Conservation (phyloP, 371 early-diverging fungal genomes). For the Lichtheimia corymbifera region DNA sequence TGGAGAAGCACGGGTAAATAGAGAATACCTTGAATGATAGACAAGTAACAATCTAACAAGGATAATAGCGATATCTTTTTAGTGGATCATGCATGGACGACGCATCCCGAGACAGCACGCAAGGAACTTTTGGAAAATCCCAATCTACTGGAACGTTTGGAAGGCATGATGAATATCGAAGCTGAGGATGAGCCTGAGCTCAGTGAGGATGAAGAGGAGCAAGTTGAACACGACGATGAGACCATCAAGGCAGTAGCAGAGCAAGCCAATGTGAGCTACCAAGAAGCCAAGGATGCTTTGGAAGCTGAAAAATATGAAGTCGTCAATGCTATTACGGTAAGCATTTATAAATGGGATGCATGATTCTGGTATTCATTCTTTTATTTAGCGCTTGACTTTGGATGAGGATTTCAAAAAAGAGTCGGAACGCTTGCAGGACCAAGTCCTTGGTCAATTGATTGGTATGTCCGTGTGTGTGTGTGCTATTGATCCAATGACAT, state of each 20-base stretch:
- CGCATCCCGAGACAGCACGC: constrained; percentile 56
- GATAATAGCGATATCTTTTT: constrained; percentile 60
- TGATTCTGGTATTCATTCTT: background rate
- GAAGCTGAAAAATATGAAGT: constrained; percentile 61
- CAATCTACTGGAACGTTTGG: constrained; percentile 62
- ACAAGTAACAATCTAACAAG: background rate
- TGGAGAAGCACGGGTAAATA: constrained; percentile 57
- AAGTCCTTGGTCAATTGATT: constrained; percentile 41
- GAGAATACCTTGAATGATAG: background rate
- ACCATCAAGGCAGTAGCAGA: constrained; percentile 57
- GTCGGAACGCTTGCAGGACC: constrained; percentile 41
- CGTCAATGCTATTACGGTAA: constrained; percentile 68
- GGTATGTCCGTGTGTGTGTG: constrained; percentile 21
- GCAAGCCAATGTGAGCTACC: constrained; percentile 60
- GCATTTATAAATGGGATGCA: background rate
- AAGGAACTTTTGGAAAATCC: constrained; percentile 55
- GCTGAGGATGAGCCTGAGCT: constrained; percentile 41
- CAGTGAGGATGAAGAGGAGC: constrained; percentile 34
- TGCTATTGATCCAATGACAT: background rate
- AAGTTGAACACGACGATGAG: constrained; percentile 38
- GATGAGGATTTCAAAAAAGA: constrained; percentile 42
- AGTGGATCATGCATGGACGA: constrained; percentile 77
- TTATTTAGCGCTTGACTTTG: constrained; percentile 36
- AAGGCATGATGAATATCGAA: constrained; percentile 62
- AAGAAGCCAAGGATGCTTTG: constrained; percentile 59